Base-by-base conservation (phyloP, 2,329 filamentous ascomycete species). In the Scortechinia acanthostroma region DNA sequence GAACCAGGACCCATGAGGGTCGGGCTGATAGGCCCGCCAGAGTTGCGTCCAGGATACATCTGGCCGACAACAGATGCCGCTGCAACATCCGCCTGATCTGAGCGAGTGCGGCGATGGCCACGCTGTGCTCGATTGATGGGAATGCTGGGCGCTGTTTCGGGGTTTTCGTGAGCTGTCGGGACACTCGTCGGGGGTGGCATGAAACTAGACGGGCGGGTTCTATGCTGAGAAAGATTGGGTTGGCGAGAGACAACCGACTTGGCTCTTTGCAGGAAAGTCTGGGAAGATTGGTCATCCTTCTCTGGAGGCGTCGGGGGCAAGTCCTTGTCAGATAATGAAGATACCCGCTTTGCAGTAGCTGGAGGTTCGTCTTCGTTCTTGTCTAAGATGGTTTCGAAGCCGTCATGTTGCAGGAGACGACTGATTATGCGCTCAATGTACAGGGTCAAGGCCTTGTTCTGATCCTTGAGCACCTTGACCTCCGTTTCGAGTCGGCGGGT, bases 361-460 rank as follows among this genome's bases (percentile, higher is more conserved):
- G 69, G 66, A 54, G 81, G 80, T 51, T 71, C 68, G 46, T 84
- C 78, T 44, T 79, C 78, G 5, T 85, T 87, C 62, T 88, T 86
- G 60, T 95, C 89, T 33, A 96, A 74, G 49, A 97, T 95, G 50
- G 88, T 83, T 66, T 98, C 91, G 53, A 95, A 97, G 53, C 95
- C 91, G 57, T 95, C 87, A 65, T 96, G 88, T 59, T 95, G 87
- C 50, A 98, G 76, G 40, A 98, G 79, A 46, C 93, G 86, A 62
- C 93, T 93, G 61, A 98, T 95, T 62, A 98, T 97, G 69, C 93
- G 95, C 77, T 97, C 95, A 71, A 98, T 96, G 70, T 98, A 98
- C 52, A 97, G 73, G 20, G 90, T 95, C 54, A 98, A 73, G 22
- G 93, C 93, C 71, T 97, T 97, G 73, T 98, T 97, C 70, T 95